These are phyloP conservation scores for Anisogramma anomala DNA, from an alignment of 2,329 filamentous ascomycete species.

Conservation along the genomic window DNA sequence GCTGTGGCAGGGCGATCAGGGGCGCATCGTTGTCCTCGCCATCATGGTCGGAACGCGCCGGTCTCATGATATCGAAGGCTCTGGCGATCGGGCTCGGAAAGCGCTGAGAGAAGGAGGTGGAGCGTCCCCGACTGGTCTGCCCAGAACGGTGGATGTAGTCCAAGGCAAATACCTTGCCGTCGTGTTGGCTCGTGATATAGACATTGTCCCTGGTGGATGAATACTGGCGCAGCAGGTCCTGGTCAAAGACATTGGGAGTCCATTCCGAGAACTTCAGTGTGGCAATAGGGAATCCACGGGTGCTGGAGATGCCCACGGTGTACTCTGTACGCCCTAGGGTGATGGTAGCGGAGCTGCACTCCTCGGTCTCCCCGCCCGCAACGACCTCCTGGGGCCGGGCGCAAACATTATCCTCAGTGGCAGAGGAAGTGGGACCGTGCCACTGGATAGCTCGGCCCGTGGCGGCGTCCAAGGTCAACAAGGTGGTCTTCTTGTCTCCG, in stretches of 20 bases:
- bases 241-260: constrained; percentile 83
- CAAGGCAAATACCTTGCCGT: constrained; percentile 73
- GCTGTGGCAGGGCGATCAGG: constrained; percentile 74
- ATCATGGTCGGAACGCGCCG: constrained; percentile 21
- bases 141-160: constrained; percentile 49
- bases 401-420: constrained; percentile 63
- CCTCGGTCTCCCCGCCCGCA: constrained; percentile 60
- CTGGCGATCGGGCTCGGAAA: constrained; percentile 70
- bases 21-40: constrained; percentile 46
- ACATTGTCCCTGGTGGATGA: constrained; percentile 68
- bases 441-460: constrained; percentile 74
- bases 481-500: constrained; percentile 78
- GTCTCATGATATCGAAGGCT: constrained; percentile 78
- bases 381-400: constrained; percentile 55
- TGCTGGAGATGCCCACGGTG: constrained; percentile 71
- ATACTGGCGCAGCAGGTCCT: constrained; percentile 78
- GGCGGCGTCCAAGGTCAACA: constrained; percentile 79
- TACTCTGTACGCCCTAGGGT: constrained; percentile 84
- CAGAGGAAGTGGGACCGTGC: constrained; percentile 64
- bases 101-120: constrained; percentile 53
- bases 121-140: constrained; percentile 21
- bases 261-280: constrained; percentile 91
- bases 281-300: constrained; percentile 64
- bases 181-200: constrained; percentile 78
- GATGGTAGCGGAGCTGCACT: constrained; percentile 67